phyloP scores from a whole-genome alignment of 805 yeast species.

The Pichia ethanolica region DNA sequence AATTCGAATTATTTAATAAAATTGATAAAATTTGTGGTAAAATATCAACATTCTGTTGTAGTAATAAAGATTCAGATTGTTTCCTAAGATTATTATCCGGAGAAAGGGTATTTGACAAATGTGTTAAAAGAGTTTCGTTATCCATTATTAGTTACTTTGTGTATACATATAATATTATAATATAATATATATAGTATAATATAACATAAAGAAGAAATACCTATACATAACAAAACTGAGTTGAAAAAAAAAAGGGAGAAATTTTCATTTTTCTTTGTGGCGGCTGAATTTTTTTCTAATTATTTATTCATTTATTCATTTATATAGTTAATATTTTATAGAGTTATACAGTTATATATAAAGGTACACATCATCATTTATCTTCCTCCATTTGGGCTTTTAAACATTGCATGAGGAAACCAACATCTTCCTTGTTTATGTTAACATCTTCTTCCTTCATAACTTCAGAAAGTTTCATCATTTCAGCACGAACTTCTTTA shows the following conservation, averaged over 20 bases:
- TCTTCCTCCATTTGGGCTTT: conserved; percentile 14
- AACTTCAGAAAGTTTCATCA: conserved; percentile 17
- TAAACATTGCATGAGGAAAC: conserved; percentile 16
- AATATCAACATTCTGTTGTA: neutral
- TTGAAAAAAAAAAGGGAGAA: too few species aligned
- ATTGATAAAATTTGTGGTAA: neutral
- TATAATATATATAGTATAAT: too few species aligned
- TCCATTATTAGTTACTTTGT: neutral
- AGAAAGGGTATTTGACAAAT: conserved; percentile 43
- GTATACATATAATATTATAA: too few species aligned
- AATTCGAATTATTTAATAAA: neutral
- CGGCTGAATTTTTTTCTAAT: too few species aligned
- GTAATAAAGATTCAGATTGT: conserved; percentile 32
- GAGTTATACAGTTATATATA: too few species aligned
- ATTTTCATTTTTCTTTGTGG: too few species aligned
- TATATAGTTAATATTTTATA: too few species aligned
- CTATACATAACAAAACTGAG: too few species aligned
- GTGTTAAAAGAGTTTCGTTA: conserved; percentile 30
- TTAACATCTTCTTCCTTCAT: conserved; percentile 20
- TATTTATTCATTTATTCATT: too few species aligned
- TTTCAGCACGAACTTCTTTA: conserved; percentile 19
- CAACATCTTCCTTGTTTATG: conserved; percentile 21
- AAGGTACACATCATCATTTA: neutral
- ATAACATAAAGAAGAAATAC: too few species aligned
- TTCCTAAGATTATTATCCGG: conserved; percentile 35